Conservation (phyloP, 768 basidiomycete species). For the Naganishia randhawae region DNA sequence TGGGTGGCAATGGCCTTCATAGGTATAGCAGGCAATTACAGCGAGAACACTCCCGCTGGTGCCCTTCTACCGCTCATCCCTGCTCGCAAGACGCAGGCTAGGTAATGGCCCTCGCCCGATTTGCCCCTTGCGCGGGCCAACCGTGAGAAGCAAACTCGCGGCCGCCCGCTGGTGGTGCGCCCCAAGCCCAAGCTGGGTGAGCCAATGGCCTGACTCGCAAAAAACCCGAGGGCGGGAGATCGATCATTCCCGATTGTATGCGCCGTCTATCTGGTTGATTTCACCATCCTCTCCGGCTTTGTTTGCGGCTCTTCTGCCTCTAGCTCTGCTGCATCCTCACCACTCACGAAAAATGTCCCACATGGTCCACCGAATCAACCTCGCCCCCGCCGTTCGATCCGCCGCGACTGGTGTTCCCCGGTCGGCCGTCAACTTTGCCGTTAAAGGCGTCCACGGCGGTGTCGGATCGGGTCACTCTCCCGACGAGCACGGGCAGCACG, state of each 20-base stretch:
- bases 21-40: too few species aligned
- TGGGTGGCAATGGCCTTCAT: too few species aligned
- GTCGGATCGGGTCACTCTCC: conserved; percentile 56
- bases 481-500: conserved; percentile 63
- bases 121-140: too few species aligned
- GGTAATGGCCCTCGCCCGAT: too few species aligned
- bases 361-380: conserved; percentile 55
- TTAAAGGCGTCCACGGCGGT: conserved; percentile 61
- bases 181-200: neutral
- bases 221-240: conserved; percentile 17
- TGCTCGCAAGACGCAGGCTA: too few species aligned
- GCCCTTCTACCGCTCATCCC: too few species aligned
- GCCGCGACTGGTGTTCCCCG: conserved; percentile 75
- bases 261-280: neutral
- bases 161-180: conserved; percentile 4
- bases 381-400: conserved; percentile 74
- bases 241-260: conserved; percentile 13
- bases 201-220: conserved; percentile 18
- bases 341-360: conserved; percentile 8
- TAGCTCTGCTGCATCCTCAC: conserved; percentile 8
- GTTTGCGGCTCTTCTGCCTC: neutral
- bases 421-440: conserved; percentile 71
- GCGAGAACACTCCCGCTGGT: too few species aligned
- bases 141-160: conserved; percentile 3
- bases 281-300: neutral